Evolutionary conservation across 2,329 filamentous ascomycete genomes (phyloP), one percentile per base, ranked within the genome.

Genomic region (Aspergillus hiratsukae): DNA sequence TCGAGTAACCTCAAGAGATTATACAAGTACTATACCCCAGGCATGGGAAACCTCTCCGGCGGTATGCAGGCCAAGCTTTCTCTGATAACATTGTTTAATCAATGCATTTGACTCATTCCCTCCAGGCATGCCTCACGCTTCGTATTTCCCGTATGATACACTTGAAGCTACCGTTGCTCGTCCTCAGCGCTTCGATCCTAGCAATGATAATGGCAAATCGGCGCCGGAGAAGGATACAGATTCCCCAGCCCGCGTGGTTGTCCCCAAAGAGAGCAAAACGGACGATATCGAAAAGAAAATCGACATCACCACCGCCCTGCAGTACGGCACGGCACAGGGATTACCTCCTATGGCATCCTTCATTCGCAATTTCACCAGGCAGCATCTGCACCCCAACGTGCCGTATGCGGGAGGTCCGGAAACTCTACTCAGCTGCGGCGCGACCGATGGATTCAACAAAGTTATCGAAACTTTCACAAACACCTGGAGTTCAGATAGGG

Each of bases 111-210:
- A 40, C 27, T 48, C 43, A 43, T 49, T 55, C 37, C 41, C 37
- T 49, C 29, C 61, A 92, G 90, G 90, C 58, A 83, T 96, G 23
- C 92, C 92, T 17, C 87, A 94, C 72, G 80, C 87, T 41, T 82
- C 83, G 56, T 90, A 90, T 76, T 97, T 97, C 69, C 92, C 92
- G 8, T 96, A 89, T 74, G 91, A 97, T 66, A 94, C 91, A 0
- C 84, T 97, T 60, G 90, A 96, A 74, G 90, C 91, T 43, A 86
- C 88, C 62, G 84, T 88, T 59, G 90, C 90, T 31, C 83, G 84
- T 59, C 87, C 90, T 7, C 79, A 88, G 61, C 84, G 91, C 72
- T 94, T 89, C 81, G 80, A 83, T 35, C 88, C 88, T 1, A 86
- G 87, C 10, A 83, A 85, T 40, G 89, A 88, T 69, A 76, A 69